Percentiles rank a stretch among this genome's conserved stretches.
phyloP scores from a whole-genome alignment of 116 monocot genomes.

The Posidonia oceanica region DNA sequence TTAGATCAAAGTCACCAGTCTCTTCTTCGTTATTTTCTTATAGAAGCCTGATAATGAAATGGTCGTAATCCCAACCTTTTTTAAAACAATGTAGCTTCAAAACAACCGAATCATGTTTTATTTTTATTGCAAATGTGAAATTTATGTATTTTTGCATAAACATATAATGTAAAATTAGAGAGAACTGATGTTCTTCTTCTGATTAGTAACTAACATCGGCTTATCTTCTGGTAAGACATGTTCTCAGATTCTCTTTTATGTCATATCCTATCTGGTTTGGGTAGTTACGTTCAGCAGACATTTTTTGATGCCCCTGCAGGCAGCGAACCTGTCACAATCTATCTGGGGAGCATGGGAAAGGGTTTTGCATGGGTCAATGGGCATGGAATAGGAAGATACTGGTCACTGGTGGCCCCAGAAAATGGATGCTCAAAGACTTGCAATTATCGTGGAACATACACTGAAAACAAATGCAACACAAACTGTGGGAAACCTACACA shows the following conservation, averaged over 20 bases:
- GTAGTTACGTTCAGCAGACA: slow-evolving; percentile 39
- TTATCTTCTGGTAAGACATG: not conserved
- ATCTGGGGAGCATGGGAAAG: slow-evolving; percentile 86
- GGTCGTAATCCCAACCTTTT: too few species aligned
- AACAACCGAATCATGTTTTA: too few species aligned
- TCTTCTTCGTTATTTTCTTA: too few species aligned
- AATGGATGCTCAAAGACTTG: slow-evolving; percentile 56
- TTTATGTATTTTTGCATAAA: too few species aligned
- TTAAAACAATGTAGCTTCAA: too few species aligned
- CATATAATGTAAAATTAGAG: too few species aligned
- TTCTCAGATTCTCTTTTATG: not conserved
- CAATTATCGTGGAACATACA: slow-evolving; percentile 80
- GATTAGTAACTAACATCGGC: not conserved
- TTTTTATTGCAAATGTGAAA: too few species aligned
- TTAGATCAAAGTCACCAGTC: too few species aligned
- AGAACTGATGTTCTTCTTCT: too few species aligned
- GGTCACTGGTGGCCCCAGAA: slow-evolving; percentile 69
- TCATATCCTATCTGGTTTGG: not conserved
- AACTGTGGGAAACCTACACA: slow-evolving; percentile 89
- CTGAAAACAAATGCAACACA: slow-evolving; percentile 58
- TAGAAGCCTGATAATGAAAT: too few species aligned
- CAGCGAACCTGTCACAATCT: slow-evolving; percentile 53
- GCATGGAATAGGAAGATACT: slow-evolving; percentile 74
- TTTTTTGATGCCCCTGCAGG: slow-evolving; percentile 80
- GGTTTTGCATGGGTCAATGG: slow-evolving; percentile 97